Evolutionary conservation across 768 basidiomycete genomes (phyloP).

Genomic region (Dentipellis sp.): DNA sequence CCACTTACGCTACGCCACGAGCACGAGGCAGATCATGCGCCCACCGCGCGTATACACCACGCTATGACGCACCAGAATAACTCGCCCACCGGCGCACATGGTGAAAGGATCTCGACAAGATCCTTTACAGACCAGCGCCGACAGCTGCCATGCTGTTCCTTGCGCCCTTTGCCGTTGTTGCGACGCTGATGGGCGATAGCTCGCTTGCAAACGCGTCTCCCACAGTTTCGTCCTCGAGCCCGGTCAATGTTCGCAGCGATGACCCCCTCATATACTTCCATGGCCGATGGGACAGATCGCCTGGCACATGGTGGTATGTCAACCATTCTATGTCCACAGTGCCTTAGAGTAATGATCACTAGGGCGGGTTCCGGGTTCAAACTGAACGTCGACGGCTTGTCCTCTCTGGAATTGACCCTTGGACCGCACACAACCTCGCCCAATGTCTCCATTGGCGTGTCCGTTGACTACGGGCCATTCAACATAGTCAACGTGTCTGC

Average conservation of each 20-base stretch:
- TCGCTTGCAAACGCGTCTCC: background rate
- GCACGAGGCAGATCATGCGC: too few species aligned
- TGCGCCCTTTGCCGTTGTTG: too few species aligned
- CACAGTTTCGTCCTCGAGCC: background rate
- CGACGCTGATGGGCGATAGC: too few species aligned
- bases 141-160: too few species aligned
- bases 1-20: too few species aligned
- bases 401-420: slow-evolving; percentile 33
- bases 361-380: slow-evolving; percentile 52
- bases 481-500: slow-evolving; percentile 36
- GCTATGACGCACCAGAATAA: too few species aligned
- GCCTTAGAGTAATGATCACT: background rate
- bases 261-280: slow-evolving; percentile 39
- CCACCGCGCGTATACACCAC: too few species aligned
- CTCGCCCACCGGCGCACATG: too few species aligned
- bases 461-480: slow-evolving; percentile 38
- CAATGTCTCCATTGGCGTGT: slow-evolving; percentile 35
- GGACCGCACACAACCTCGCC: slow-evolving; percentile 42
- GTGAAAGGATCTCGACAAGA: too few species aligned
- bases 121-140: too few species aligned
- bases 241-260: slow-evolving; percentile 20
- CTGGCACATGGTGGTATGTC: slow-evolving; percentile 49
- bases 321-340: background rate
- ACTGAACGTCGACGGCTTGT: slow-evolving; percentile 33
- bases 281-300: slow-evolving; percentile 43